Conservation (phyloP, 805 yeast genomes). For the Spathaspora arborariae region DNA sequence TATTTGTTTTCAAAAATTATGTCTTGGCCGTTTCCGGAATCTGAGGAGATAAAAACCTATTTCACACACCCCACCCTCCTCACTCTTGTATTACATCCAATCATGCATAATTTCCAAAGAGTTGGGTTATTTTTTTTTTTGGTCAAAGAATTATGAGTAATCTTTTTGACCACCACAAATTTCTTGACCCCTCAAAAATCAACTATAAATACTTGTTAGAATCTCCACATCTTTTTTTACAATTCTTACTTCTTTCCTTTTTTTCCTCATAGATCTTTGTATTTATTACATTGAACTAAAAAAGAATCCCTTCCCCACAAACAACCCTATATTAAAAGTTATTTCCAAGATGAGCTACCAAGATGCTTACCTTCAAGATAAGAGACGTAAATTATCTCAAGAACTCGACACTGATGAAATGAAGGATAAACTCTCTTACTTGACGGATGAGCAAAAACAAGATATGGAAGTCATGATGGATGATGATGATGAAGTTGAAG, state of each 20-base stretch:
- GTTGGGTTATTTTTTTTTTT: not conserved
- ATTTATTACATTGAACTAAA: conserved; percentile 4
- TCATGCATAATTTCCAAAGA: not conserved
- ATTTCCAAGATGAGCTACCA: conserved; percentile 10
- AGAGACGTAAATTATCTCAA: conserved; percentile 9
- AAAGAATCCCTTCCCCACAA: not conserved
- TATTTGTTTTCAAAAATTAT: not conserved
- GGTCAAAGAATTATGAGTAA: not conserved
- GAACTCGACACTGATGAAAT: conserved; percentile 5
- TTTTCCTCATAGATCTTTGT: conserved; percentile 3
- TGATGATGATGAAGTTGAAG: not conserved
- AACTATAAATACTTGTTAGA: conserved; percentile 1
- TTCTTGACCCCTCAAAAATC: not conserved
- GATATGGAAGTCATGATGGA: conserved; percentile 3
- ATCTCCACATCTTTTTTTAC: not conserved
- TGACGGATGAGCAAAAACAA: conserved; percentile 8
- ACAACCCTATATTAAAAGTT: not conserved
- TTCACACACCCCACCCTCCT: not conserved
- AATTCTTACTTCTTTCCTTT: not conserved
- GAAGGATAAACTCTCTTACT: conserved; percentile 5
- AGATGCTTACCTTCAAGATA: conserved; percentile 9
- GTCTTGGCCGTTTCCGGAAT: not conserved
- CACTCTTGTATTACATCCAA: not conserved
- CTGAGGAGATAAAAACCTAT: too few relatives aligned
- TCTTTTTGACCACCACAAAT: not conserved